These are phyloP conservation scores for Colletotrichum trifolii DNA, from an alignment of 2,329 filamentous ascomycete species.

Conservation along the genomic window DNA sequence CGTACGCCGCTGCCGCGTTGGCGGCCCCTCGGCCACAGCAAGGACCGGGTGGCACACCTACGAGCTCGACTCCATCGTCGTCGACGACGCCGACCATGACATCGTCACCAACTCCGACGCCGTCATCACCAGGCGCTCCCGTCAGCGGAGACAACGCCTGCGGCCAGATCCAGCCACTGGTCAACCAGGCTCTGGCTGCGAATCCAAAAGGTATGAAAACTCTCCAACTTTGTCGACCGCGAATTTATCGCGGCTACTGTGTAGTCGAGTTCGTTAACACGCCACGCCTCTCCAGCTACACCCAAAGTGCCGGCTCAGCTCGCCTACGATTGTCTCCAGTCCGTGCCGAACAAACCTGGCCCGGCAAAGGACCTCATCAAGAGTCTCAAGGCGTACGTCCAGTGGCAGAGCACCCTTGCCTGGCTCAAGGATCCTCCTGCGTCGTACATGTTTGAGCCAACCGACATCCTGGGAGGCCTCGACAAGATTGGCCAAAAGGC, in stretches of 20 bases:
- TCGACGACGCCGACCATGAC: constrained; percentile 9
- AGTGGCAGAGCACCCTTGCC: constrained; percentile 60
- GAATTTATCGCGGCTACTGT: neutral
- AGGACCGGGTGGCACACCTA: constrained; percentile 9
- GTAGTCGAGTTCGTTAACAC: constrained; percentile 1
- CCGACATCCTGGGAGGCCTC: constrained; percentile 59
- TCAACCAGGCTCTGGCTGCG: constrained; percentile 9
- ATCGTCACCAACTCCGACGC: constrained; percentile 4
- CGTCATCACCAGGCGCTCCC: neutral
- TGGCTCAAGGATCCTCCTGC: constrained; percentile 63
- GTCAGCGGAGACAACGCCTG: constrained; percentile 11
- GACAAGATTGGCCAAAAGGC: constrained; percentile 57
- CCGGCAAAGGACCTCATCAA: constrained; percentile 49
- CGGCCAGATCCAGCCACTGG: constrained; percentile 21
- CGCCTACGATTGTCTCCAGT: constrained; percentile 51
- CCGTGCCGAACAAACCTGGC: constrained; percentile 51
- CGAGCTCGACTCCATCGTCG: constrained; percentile 5
- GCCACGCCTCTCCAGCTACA: constrained; percentile 35
- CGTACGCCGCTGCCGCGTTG: constrained; percentile 27
- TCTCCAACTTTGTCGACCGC: neutral
- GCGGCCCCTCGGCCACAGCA: constrained; percentile 27
- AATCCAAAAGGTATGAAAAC: constrained; percentile 28
- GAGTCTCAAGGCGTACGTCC: constrained; percentile 53
- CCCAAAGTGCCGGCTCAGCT: constrained; percentile 49
- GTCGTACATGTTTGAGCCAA: constrained; percentile 59